Percentiles rank a stretch among this genome's conserved stretches.
Evolutionary conservation across 768 basidiomycete species (phyloP).

Genomic region (Suillus bovinus): DNA sequence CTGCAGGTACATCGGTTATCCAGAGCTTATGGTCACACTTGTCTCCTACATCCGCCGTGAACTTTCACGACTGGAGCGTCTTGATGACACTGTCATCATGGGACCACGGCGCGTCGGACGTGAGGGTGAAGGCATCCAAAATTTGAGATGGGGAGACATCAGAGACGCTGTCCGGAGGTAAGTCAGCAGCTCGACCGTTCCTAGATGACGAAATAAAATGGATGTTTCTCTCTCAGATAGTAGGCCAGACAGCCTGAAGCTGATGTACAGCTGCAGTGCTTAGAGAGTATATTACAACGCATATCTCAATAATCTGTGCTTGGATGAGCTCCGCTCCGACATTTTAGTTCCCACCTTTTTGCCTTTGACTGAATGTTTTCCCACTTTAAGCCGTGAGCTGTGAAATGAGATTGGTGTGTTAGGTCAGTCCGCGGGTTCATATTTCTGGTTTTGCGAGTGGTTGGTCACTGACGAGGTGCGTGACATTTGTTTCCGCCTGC

Average conservation of each 20-base stretch:
- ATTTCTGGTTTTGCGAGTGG: background rate
- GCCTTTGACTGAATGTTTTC: background rate
- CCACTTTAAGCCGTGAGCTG: background rate
- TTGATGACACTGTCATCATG: slow-evolving; percentile 43
- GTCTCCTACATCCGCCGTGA: slow-evolving; percentile 75
- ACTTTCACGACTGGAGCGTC: slow-evolving; percentile 60
- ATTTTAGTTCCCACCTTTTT: background rate
- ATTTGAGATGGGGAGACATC: slow-evolving; percentile 27
- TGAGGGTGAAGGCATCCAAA: slow-evolving; percentile 33
- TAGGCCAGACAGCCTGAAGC: background rate
- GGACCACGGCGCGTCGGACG: slow-evolving; percentile 34
- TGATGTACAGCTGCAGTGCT: background rate
- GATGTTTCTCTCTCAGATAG: background rate
- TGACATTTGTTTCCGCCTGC: background rate
- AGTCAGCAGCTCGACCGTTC: background rate
- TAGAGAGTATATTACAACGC: background rate
- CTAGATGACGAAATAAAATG: no score
- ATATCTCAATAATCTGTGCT: background rate
- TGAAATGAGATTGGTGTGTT: background rate
- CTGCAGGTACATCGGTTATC: slow-evolving; percentile 72
- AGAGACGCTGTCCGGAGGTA: background rate
- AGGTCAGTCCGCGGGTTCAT: no score
- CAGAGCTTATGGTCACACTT: slow-evolving; percentile 70
- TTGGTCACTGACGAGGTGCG: background rate
- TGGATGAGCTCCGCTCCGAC: background rate